Conservation (phyloP, 768 basidiomycete species). For the Zangia roseola region DNA sequence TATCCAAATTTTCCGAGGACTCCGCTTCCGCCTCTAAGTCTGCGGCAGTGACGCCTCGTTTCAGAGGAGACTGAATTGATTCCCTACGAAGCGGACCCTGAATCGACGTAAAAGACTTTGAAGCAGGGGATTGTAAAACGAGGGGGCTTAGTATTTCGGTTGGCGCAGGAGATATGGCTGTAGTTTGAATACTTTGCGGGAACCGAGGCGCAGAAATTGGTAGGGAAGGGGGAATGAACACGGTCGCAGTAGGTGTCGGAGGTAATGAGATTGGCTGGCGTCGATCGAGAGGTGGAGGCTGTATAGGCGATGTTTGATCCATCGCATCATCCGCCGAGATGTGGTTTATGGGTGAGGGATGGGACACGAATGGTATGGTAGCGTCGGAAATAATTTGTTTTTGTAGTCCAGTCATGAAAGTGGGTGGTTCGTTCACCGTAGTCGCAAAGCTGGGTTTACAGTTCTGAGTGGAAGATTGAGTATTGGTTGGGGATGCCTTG, state of each 20-base stretch:
- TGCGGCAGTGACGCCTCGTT: slow-evolving; percentile 8
- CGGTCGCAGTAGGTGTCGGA: slow-evolving; percentile 28
- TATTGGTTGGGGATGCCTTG: no score
- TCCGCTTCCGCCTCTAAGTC: slow-evolving; percentile 12
- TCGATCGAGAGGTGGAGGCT: slow-evolving; percentile 31
- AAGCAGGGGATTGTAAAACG: slow-evolving; percentile 26
- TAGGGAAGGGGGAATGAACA: slow-evolving; percentile 15
- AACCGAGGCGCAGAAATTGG: slow-evolving; percentile 20
- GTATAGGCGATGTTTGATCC: slow-evolving; percentile 12
- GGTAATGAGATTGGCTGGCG: slow-evolving; percentile 34
- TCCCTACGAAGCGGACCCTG: slow-evolving; percentile 22
- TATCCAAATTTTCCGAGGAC: slow-evolving; percentile 1
- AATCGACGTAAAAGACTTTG: slow-evolving; percentile 16
- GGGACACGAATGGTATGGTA: slow-evolving; percentile 10
- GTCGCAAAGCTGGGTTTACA: not conserved
- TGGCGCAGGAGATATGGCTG: slow-evolving; percentile 17
- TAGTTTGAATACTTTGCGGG: slow-evolving; percentile 28
- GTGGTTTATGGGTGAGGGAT: slow-evolving; percentile 13
- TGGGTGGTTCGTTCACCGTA: not conserved
- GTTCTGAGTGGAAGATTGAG: not conserved
- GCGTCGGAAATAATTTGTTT: not conserved
- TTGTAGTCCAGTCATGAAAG: not conserved
- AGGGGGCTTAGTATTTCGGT: slow-evolving; percentile 33
- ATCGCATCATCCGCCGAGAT: slow-evolving; percentile 2
- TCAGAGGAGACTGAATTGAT: slow-evolving; percentile 26